These are phyloP conservation scores for Filobasidium uniguttulatum DNA, from an alignment of 1,284 basidiomycete genomes.

Conservation along the genomic window DNA sequence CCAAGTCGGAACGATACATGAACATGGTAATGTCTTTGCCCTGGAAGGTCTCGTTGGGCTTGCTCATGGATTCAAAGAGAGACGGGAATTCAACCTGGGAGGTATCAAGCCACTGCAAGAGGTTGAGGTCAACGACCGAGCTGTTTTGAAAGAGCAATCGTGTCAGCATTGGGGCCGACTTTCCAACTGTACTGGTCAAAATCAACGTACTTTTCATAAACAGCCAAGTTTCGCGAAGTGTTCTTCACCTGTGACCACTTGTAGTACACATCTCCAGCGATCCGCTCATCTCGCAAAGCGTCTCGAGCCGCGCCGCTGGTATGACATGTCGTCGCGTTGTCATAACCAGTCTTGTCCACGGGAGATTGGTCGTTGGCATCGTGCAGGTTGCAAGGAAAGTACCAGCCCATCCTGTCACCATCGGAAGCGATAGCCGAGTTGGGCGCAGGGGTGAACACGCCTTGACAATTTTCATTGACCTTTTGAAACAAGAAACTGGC, in stretches of 20 bases:
- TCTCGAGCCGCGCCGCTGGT: constrained; percentile 44
- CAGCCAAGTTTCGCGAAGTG: constrained; percentile 61
- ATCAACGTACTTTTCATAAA: constrained; percentile 75
- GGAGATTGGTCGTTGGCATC: constrained; percentile 54
- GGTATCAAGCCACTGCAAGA: constrained; percentile 69
- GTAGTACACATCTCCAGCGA: constrained; percentile 79
- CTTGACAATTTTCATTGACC: constrained; percentile 65
- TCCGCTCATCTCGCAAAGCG: constrained; percentile 42
- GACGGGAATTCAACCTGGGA: constrained; percentile 66
- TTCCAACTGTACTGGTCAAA: not conserved
- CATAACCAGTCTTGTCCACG: constrained; percentile 58
- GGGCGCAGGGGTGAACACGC: constrained; percentile 56
- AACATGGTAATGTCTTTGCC: constrained; percentile 75
- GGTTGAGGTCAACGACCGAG: constrained; percentile 69
- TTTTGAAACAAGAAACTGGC: constrained; percentile 90
- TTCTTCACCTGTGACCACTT: constrained; percentile 74
- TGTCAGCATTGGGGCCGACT: not conserved
- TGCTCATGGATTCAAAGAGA: constrained; percentile 65
- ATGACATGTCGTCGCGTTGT: constrained; percentile 57
- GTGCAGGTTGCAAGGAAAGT: constrained; percentile 88
- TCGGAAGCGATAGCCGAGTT: constrained; percentile 51
- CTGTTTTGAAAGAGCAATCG: constrained; percentile 37
- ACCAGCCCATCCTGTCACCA: constrained; percentile 49
- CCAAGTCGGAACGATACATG: constrained; percentile 49
- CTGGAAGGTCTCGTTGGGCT: constrained; percentile 56